Base-by-base conservation (phyloP, 106 monocot species). In the Vanilla planifolia region DNA sequence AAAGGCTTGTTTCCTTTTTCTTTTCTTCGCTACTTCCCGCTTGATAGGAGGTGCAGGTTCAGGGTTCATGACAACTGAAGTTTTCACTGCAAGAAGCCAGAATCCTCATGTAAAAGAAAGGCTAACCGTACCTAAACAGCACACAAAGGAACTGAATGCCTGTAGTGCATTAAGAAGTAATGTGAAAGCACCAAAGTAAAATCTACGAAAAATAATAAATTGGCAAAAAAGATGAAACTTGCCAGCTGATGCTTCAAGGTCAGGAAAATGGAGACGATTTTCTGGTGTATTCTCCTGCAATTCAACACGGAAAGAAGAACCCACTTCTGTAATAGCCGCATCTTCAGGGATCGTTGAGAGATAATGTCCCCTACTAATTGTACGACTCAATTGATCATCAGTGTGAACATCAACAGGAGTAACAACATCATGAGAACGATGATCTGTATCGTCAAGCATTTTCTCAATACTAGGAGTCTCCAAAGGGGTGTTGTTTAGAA, bases 301-400 rank as follows among this genome's bases (percentile, higher is more conserved):
- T 11, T 56, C 33, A n/a, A 13, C 60, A 33, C 22, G 22, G 5
- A 67, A 50, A 8, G 62, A 44, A 64, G 59, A 43, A 17, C 44
- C 71, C 7, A 9, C 65, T 48, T 48, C 75, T 20, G 71, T 67
- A 73, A 64, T 9, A 7, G 73, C 68, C 47, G 55, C 16, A 16
- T 8, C 44, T 72, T 74, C 77, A 8, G 43, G 42, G 28, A 71
- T 71, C 11, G 79, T 76, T 42, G 85, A 91, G 34, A 71, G 61
- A 46, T 39, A 67, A 2, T 37, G 66, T 24, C 51, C 71, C 43
- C 40, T 30, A 2, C 28, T 69, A 15, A 29, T 61, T 3, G 23
- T 10, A 4, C 33, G 67, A 59, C 51, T 25, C 48, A 60, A 63
- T 24, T 60, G 35, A 39, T 73, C 72, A 50, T 55, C 57, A 57